phyloP scores from a whole-genome alignment of 1,284 basidiomycete species.

The Omphalotus olearius region DNA sequence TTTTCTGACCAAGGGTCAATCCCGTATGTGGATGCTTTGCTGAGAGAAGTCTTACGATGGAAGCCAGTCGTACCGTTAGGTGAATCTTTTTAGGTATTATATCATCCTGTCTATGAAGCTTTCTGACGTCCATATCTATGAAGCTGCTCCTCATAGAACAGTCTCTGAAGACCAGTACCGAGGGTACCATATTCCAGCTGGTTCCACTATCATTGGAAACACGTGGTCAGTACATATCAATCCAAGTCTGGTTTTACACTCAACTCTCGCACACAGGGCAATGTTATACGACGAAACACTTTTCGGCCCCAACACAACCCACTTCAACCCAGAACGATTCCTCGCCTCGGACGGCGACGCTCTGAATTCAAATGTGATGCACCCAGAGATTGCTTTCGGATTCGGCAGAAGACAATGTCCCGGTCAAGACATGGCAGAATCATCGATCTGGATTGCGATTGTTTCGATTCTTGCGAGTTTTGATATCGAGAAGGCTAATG shows the following conservation, averaged over 20 bases:
- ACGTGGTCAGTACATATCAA: constrained; percentile 6
- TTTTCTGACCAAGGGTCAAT: constrained; percentile 11
- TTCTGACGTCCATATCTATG: not conserved
- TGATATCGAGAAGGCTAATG: not conserved
- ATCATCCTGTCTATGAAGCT: not conserved
- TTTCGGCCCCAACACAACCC: constrained; percentile 6
- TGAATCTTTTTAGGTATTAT: too few species aligned
- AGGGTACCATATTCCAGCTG: constrained; percentile 11
- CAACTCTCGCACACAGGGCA: constrained; percentile 3
- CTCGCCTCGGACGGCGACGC: constrained; percentile 2
- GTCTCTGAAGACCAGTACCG: constrained; percentile 11
- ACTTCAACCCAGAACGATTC: constrained; percentile 12
- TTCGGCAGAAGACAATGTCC: constrained; percentile 9
- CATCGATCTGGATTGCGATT: constrained; percentile 3
- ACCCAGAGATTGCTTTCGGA: constrained; percentile 5
- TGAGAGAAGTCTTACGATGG: constrained; percentile 13
- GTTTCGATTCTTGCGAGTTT: constrained; percentile 6
- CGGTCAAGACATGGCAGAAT: constrained; percentile 1
- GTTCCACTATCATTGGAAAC: constrained; percentile 10
- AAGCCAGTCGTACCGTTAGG: constrained; percentile 10
- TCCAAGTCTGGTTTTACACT: not conserved
- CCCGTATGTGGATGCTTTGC: constrained; percentile 13
- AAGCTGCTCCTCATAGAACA: constrained; percentile 9
- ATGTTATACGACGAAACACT: constrained; percentile 5
- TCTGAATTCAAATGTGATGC: not conserved